These are phyloP conservation scores for Kluyveromyces lactis DNA, from an alignment of 805 yeast genomes.

Conservation along the genomic window DNA sequence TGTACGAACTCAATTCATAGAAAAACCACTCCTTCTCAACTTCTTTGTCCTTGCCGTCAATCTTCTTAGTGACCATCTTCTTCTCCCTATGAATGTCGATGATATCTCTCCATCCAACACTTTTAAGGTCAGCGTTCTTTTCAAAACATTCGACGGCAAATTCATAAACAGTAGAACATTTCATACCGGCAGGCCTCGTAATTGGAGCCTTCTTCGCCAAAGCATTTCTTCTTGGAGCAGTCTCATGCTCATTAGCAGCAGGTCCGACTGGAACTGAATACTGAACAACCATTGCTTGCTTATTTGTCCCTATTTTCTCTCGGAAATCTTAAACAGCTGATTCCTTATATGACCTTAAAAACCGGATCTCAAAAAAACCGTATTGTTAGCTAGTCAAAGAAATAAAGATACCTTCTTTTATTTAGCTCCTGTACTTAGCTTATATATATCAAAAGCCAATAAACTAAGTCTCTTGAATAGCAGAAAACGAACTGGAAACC, in stretches of 20 bases:
- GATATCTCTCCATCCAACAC: constrained; percentile 75
- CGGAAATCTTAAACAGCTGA: too few species aligned
- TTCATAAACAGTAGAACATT: constrained; percentile 64
- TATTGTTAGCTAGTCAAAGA: too few species aligned
- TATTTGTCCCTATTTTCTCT: too few species aligned
- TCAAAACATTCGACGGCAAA: constrained; percentile 53
- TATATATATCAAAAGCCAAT: too few species aligned
- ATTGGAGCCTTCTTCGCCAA: constrained; percentile 37
- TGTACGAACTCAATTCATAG: constrained; percentile 71
- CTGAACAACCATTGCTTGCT: constrained; percentile 10
- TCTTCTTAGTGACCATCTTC: constrained; percentile 61
- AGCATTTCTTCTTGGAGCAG: constrained; percentile 72
- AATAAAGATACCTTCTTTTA: too few species aligned
- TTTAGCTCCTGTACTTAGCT: too few species aligned
- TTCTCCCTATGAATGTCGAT: constrained; percentile 67
- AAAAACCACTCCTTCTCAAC: constrained; percentile 84
- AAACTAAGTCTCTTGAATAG: too few species aligned
- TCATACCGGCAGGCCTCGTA: constrained; percentile 53
- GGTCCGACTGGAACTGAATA: constrained; percentile 57
- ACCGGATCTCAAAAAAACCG: too few species aligned
- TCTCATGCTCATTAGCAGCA: constrained; percentile 60
- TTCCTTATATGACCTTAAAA: too few species aligned
- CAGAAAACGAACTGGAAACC: too few species aligned
- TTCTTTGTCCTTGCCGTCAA: constrained; percentile 66
- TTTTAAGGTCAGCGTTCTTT: constrained; percentile 43